Percentiles rank a stretch among this genome's conserved stretches.
These are phyloP conservation scores for Fusarium sp. DNA, from an alignment of 2,329 filamentous ascomycete species.

Conservation along the genomic window DNA sequence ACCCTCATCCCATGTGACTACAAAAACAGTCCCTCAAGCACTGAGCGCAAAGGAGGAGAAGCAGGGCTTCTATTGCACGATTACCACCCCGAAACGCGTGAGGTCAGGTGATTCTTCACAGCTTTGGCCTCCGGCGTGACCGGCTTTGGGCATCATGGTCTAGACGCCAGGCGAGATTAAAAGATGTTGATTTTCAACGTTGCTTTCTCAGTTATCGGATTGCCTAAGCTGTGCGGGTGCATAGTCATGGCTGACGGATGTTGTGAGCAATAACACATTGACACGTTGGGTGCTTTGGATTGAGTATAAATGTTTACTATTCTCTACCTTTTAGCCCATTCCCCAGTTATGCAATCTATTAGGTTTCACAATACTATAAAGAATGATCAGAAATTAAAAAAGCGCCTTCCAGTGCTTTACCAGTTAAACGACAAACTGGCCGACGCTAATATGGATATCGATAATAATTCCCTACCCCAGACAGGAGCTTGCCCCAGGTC, in stretches of 20 bases:
- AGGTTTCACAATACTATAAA: not conserved
- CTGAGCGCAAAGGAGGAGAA: not conserved
- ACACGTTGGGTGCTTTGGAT: not conserved
- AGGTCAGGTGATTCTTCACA: constrained; percentile 27
- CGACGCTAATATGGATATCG: not conserved
- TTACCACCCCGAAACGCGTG: constrained; percentile 23
- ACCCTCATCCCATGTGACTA: not conserved
- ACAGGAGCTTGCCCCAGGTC: constrained; percentile 6
- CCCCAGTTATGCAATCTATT: not conserved
- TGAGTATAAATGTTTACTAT: not conserved
- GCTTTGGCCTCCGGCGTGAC: not conserved
- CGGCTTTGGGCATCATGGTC: not conserved
- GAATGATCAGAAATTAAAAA: not conserved
- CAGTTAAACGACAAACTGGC: constrained; percentile 1
- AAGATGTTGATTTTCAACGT: not conserved
- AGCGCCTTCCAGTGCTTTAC: not conserved
- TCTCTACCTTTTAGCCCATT: not conserved
- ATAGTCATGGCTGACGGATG: not conserved
- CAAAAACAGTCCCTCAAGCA: not conserved
- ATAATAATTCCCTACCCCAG: constrained; percentile 3
- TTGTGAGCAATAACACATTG: not conserved
- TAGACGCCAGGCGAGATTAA: not conserved
- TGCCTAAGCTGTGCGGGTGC: not conserved
- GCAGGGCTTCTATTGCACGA: constrained; percentile 18
- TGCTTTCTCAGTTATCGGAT: not conserved